phyloP scores from a whole-genome alignment of 1,139 yeast species.

The Yamadazyma membranifaciens region DNA sequence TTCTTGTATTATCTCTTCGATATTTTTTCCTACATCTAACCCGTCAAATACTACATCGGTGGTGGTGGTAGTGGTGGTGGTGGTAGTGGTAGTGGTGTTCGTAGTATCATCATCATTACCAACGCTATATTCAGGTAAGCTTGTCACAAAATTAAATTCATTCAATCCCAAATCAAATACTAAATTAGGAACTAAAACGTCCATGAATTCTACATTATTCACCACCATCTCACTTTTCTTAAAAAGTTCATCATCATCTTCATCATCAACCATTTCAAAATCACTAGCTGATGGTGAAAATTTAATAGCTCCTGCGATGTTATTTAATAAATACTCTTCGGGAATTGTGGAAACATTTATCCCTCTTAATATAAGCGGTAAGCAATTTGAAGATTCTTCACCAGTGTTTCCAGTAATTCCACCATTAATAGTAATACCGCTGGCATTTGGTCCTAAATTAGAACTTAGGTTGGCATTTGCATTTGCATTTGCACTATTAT shows the following conservation, averaged over 20 bases:
- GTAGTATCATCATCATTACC: conserved; percentile 2
- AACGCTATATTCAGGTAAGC: conserved; percentile 12
- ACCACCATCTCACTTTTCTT: conserved; percentile 33
- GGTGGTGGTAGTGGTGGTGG: conserved; percentile 9
- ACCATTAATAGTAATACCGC: not conserved
- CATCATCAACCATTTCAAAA: conserved; percentile 36
- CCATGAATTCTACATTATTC: conserved; percentile 33
- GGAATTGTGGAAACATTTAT: conserved; percentile 64
- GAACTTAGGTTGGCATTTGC: not conserved
- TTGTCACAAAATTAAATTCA: conserved; percentile 15
- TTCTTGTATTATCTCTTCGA: conserved; percentile 17
- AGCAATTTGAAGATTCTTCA: conserved; percentile 48
- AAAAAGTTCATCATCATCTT: conserved; percentile 32
- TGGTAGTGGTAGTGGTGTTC: conserved; percentile 12
- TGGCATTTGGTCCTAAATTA: not conserved
- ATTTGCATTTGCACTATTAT: not conserved
- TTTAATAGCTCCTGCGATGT: conserved; percentile 22
- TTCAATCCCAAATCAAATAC: conserved; percentile 39
- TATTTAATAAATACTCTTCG: conserved; percentile 39
- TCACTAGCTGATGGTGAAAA: conserved; percentile 21
- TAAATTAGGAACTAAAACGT: conserved; percentile 32
- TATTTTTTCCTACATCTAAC: not conserved
- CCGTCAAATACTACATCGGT: conserved; percentile 7
- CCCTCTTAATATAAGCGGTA: conserved; percentile 63
- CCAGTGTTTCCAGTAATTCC: conserved; percentile 3